Base-by-base conservation (phyloP, 768 basidiomycete genomes). In the Rhizopogon rudus region DNA sequence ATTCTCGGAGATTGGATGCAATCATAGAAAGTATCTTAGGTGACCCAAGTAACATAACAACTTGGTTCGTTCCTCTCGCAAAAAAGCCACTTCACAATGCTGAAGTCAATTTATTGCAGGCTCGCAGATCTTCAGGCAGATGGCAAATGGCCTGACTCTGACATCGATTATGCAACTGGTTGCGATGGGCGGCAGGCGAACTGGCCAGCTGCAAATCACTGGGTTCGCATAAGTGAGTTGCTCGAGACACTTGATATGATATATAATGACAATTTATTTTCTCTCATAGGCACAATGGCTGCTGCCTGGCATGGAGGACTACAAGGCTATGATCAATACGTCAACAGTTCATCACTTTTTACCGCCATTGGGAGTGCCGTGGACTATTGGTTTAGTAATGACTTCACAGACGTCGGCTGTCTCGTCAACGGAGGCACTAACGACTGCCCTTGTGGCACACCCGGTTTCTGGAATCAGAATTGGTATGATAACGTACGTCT, bases 121-220 rank as follows among this genome's bases (percentile, higher is more conserved):
- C 55, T 82, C 25, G 65, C 72, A 33, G 75, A 77, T 35, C 76
- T 83, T 16, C 74, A 74, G 14, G n/a, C 70, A 10, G 67, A 72
- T 63, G 81, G 79, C 6, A 78, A 77, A 64, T 84, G 83, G 83
- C 79, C 81, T 1, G 79, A 81, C 60, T 64, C 71, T 3, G 71
- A 76, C 43, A 73, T 88, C 16, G 77, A 87, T 61, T 87, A 87
- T 60, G 77, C 81, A 0, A 74, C 81, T 20, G 86, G 86, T 6
- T 88, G 87, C 57, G 63, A 66, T 41, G 86, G 83, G 6, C 77
- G 77, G 53, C 74, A 80, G 10, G 86, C 85, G 5, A 88, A 84
- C 60, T 88, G 87, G 87, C 85, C 84, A 8, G 85, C 85, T 12
- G 74, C 81, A 65, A 65, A 58, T 1, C 84, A 87, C 58, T 86